Evolutionary conservation across 192 early-diverging fungal species (phyloP).

Genomic region (Entomortierella parvispora): DNA sequence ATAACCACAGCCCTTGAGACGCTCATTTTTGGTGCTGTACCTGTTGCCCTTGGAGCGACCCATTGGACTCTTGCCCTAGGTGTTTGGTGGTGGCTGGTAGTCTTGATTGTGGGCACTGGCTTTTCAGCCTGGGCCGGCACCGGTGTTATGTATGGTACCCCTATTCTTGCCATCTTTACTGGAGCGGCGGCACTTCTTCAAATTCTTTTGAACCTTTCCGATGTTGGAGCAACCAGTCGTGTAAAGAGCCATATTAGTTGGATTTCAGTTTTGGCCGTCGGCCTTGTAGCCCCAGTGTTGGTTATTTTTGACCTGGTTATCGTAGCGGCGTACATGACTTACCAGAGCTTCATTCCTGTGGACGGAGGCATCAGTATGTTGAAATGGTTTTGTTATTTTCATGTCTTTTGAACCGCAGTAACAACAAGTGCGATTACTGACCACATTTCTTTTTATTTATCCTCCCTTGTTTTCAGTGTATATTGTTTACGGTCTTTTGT

Average conservation of each 20-base stretch:
- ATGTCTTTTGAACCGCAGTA: background rate
- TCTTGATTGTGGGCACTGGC: conserved; percentile 15
- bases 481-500: conserved; percentile 15
- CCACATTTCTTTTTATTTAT: no score
- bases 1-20: conserved; percentile 21
- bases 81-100: conserved; percentile 42
- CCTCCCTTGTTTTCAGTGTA: conserved; percentile 27
- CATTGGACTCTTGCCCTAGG: conserved; percentile 46
- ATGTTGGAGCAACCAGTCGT: background rate
- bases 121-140: conserved; percentile 23
- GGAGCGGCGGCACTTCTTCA: conserved; percentile 34
- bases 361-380: conserved; percentile 27
- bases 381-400: background rate
- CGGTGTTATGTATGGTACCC: conserved; percentile 34
- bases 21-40: conserved; percentile 15
- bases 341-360: conserved; percentile 18
- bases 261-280: conserved; percentile 9
- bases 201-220: conserved; percentile 9
- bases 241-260: conserved; percentile 11
- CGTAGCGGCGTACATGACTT: conserved; percentile 6
- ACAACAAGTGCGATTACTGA: background rate
- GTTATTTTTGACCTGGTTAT: conserved; percentile 20
- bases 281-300: conserved; percentile 14
- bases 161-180: conserved; percentile 12
- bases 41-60: conserved; percentile 5